A percentile compares a stretch with the other conserved stretches of the same genome.
Conservation (phyloP, 2,329 filamentous ascomycete genomes). For the Aspergillus unguis region DNA sequence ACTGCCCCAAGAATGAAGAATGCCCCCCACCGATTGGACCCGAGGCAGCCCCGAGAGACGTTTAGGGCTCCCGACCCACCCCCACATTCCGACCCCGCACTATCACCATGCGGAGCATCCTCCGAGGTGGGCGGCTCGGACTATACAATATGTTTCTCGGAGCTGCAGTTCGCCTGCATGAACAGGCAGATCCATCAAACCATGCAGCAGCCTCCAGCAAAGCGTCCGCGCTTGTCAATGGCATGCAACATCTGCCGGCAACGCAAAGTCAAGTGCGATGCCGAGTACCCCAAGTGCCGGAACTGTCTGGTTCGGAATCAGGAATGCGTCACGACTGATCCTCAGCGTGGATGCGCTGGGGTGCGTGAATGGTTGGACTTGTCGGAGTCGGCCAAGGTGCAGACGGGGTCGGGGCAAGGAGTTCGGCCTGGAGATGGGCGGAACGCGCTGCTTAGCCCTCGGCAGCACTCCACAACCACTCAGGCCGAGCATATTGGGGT, state of each 20-base stretch:
- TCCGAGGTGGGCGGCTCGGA: background rate
- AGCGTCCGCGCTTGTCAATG: conserved; percentile 19
- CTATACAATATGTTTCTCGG: background rate
- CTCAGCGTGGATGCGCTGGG: conserved; percentile 18
- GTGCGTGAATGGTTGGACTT: conserved; percentile 16
- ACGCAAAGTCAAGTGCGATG: conserved; percentile 29
- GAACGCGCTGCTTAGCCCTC: background rate
- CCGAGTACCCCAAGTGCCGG: conserved; percentile 27
- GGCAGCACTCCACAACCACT: background rate
- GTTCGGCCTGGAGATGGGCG: background rate
- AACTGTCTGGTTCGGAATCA: conserved; percentile 25
- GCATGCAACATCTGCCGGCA: conserved; percentile 27
- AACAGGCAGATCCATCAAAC: background rate
- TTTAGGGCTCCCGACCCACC: too few relatives aligned
- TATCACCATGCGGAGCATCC: too few relatives aligned
- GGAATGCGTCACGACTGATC: conserved; percentile 23
- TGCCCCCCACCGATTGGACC: too few relatives aligned
- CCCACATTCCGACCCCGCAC: too few relatives aligned
- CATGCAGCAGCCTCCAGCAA: background rate
- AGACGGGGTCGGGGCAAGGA: background rate
- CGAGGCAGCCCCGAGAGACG: too few relatives aligned
- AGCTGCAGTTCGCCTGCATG: background rate
- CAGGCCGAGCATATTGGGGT: too few relatives aligned
- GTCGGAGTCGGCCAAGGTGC: conserved; percentile 3
- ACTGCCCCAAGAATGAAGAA: too few relatives aligned